Percentiles rank a stretch among this genome's conserved stretches.
Conservation (phyloP, 345 rosid species). For the Kernera saxatilis region DNA sequence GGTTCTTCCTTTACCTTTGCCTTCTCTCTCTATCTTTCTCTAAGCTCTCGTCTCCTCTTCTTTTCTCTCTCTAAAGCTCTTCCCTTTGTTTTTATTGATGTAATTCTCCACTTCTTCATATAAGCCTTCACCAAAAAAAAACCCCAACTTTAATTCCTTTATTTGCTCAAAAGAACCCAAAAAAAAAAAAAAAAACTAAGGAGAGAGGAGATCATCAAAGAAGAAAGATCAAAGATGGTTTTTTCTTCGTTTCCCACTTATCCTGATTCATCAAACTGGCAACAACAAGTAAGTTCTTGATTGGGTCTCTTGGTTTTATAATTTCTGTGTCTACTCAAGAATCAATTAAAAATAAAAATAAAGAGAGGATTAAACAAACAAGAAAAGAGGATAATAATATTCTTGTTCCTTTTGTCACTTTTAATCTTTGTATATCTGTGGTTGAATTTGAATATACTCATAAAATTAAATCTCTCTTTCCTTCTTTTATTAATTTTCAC, state of each 20-base stretch:
- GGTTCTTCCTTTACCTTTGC: conserved; percentile 33
- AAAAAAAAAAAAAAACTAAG: background rate
- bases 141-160: conserved; percentile 18
- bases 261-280: conserved; percentile 38
- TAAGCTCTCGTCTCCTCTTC: conserved; percentile 18
- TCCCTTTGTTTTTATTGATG: conserved; percentile 25
- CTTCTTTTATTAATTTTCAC: background rate
- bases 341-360: background rate
- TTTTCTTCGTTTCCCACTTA: conserved; percentile 31
- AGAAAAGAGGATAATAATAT: conserved; percentile 27
- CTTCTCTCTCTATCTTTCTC: conserved; percentile 28
- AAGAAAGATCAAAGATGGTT: conserved; percentile 31
- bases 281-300: conserved; percentile 34
- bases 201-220: conserved; percentile 20
- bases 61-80: conserved; percentile 30
- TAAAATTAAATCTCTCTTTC: conserved; percentile 15
- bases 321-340: background rate
- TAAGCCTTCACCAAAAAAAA: conserved; percentile 22
- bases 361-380: conserved; percentile 15
- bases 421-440: conserved; percentile 29
- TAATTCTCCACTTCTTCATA: conserved; percentile 29
- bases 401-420: conserved; percentile 36
- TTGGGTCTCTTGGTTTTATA: background rate
- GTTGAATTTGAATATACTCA: conserved; percentile 38
- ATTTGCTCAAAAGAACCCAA: conserved; percentile 14